Base-by-base conservation (phyloP, 805 yeast genomes). In the Pichia ethanolica region DNA sequence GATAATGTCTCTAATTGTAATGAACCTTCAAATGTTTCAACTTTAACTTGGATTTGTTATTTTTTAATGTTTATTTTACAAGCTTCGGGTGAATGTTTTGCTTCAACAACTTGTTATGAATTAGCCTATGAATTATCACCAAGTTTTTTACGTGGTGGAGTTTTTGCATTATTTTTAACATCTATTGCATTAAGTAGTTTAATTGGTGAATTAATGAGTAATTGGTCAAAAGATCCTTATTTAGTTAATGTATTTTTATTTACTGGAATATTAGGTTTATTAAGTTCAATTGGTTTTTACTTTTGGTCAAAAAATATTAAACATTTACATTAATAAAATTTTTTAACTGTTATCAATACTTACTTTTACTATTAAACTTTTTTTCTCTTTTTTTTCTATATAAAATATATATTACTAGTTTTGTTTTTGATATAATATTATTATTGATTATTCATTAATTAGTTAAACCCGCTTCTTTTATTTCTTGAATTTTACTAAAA, bases 401-500 rank as follows among this genome's bases (percentile, higher is more conserved):
- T 20, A 20, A 20, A 20, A 20, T 20, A 20, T 20, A 20, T 20
- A 20, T 20, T 2, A 20, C 20, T 20, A 20, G 3, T 20, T 20
- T 20, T 3, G 20, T 20, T 20, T 20, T 20, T 20, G 20, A 20
- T 20, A 20, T 20, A 20, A 20, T 20, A 20, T 20, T 20, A 38
- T 1, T 14, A 38, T 7, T 14, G 9, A 20, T 27, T n/a, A 14
- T 20, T 45, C 12, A 35, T 39, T 42, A 45, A 28, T 30, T 54
- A 28, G 62, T 55, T 48, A 66, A 56, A 34, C 71, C 71, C 30
- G 61, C 63, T 48, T 62, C 62, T 54, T 68, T 68, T 38, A 68
- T 65, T 58, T 70, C 64, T 59, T 74, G 72, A 52, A 86, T 78
- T 63, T 77, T 81, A 48, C 80, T 82, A 57, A 81, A 81, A 61